Evolutionary conservation across 768 basidiomycete genomes (phyloP).

Genomic region (Kwoniella europaea): DNA sequence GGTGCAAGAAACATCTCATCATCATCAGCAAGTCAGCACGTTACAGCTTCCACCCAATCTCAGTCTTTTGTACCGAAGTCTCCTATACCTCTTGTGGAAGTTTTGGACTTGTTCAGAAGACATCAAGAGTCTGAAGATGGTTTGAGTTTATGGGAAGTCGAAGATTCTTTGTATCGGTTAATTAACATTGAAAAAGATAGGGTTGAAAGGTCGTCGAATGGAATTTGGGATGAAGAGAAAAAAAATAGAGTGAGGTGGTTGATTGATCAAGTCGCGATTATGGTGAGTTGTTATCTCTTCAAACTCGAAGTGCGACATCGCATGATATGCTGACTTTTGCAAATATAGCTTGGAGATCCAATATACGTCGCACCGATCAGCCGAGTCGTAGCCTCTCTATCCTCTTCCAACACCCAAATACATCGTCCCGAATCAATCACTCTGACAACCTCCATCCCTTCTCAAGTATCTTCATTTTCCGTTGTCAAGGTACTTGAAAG

Average conservation of each 20-base stretch:
- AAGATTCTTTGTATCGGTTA: conserved; percentile 9
- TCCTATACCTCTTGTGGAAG: conserved; percentile 3
- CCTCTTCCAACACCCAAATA: neutral
- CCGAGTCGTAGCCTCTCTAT: conserved; percentile 17
- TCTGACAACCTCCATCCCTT: neutral
- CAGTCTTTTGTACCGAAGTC: neutral
- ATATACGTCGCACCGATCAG: conserved; percentile 15
- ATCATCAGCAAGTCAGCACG: neutral
- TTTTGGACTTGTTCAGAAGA: conserved; percentile 4
- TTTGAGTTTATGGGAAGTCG: conserved; percentile 9
- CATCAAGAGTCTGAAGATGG: neutral
- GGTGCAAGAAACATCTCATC: neutral
- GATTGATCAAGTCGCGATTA: conserved; percentile 25
- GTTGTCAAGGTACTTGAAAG: neutral
- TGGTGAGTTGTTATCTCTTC: conserved; percentile 13
- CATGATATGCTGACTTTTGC: neutral
- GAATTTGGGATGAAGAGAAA: conserved; percentile 17
- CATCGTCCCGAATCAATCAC: neutral
- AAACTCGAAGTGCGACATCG: neutral
- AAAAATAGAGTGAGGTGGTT: conserved; percentile 23
- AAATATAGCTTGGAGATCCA: conserved; percentile 11
- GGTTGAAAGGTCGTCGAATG: neutral
- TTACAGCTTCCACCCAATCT: neutral
- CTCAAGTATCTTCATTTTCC: neutral
- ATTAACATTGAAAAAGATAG: conserved; percentile 6